Evolutionary conservation across 352 stramenopile genomes (phyloP).

Genomic region (Globisporangium spinosum): DNA sequence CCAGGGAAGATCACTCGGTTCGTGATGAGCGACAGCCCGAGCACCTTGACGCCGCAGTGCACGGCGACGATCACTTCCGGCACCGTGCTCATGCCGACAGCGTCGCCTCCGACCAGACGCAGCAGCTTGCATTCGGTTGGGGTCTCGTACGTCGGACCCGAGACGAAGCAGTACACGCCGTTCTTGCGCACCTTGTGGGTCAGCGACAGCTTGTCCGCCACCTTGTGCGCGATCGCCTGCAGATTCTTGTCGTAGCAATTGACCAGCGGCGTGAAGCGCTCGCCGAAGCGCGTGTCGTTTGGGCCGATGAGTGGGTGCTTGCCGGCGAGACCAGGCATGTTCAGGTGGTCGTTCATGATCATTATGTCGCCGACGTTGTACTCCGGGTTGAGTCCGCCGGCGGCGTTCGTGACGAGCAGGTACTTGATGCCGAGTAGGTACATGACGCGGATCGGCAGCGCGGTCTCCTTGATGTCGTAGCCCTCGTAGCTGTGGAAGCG

Average conservation of each 20-base stretch:
- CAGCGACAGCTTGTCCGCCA: conserved; percentile 80
- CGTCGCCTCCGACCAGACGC: conserved; percentile 88
- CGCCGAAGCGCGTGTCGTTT: conserved; percentile 94
- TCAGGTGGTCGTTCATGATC: conserved; percentile 95
- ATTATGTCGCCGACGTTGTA: conserved; percentile 97
- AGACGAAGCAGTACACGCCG: conserved; percentile 96
- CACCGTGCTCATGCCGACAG: conserved; percentile 96
- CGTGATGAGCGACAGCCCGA: conserved; percentile 96
- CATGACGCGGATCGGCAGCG: conserved; percentile 94
- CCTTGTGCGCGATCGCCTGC: conserved; percentile 71
- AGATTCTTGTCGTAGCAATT: conserved; percentile 93
- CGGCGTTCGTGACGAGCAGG: conserved; percentile 96
- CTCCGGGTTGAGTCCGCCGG: conserved; percentile 90
- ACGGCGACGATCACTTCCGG: conserved; percentile 95
- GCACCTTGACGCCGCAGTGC: conserved; percentile 93
- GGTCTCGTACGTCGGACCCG: conserved; percentile 95
- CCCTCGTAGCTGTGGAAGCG: conserved; percentile 97
- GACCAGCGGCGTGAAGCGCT: conserved; percentile 93
- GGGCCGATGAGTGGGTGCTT: conserved; percentile 93
- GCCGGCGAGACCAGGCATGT: conserved; percentile 90
- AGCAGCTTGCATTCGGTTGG: conserved; percentile 93
- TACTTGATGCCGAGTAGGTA: conserved; percentile 94
- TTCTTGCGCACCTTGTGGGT: conserved; percentile 77
- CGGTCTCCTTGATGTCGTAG: conserved; percentile 92
- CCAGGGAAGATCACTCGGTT: conserved; percentile 90